Percentiles rank a stretch among this genome's conserved stretches.
These are phyloP conservation scores for Rhynchosporium agropyri DNA, from an alignment of 2,329 filamentous ascomycete genomes.

Conservation along the genomic window DNA sequence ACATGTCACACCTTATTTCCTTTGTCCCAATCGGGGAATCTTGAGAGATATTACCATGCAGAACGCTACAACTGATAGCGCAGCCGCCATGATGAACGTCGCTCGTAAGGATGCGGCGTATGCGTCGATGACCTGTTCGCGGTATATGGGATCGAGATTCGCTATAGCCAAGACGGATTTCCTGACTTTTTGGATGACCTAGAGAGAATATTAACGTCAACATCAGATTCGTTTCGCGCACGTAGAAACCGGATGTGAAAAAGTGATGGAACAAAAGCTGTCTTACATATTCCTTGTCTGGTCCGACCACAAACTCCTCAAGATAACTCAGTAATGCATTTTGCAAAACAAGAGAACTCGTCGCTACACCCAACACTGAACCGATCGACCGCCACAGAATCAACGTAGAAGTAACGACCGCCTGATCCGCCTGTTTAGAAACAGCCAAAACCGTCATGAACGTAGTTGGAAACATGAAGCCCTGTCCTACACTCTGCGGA, in stretches of 20 bases:
- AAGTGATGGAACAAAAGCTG: background rate
- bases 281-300: constrained; percentile 53
- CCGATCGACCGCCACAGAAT: constrained; percentile 73
- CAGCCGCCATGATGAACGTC: constrained; percentile 48
- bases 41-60: constrained; percentile 54
- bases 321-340: constrained; percentile 67
- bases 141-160: constrained; percentile 48
- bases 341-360: constrained; percentile 72
- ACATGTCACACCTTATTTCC: constrained; percentile 40
- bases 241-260: background rate
- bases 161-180: constrained; percentile 58
- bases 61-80: constrained; percentile 53
- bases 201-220: constrained; percentile 22
- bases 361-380: constrained; percentile 72
- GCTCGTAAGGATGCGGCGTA: constrained; percentile 55
- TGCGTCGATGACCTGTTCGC: constrained; percentile 57
- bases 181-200: constrained; percentile 55
- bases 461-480: constrained; percentile 65
- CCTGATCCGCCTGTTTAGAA: constrained; percentile 62
- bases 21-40: constrained; percentile 54
- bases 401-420: constrained; percentile 70
- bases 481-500: constrained; percentile 59
- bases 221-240: background rate
- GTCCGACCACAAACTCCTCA: constrained; percentile 58
- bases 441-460: constrained; percentile 66